Base-by-base conservation (phyloP, 176 grass and related monocot genomes). In the Pharus latifolius region DNA sequence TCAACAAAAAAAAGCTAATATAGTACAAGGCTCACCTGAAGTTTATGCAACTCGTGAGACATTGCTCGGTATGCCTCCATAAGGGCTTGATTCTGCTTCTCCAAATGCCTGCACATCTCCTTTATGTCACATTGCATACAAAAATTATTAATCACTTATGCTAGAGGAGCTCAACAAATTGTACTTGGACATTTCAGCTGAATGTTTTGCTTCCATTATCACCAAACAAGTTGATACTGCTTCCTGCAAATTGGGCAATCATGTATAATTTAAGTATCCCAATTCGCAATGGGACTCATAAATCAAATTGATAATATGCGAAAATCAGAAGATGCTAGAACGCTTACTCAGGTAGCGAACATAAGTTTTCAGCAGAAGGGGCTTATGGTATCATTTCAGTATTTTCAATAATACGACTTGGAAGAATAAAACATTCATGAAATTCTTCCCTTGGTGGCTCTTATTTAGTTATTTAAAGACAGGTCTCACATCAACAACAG, bases 151-250 rank as follows among this genome's bases (percentile, higher is more conserved):
- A 40, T 61, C 9, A 65, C 69, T n/a, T 70, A 30, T 55, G 25
- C 31, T 49, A 64, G 25, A 63, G 22, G 15, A n/a, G 28, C 20
- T 47, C 10, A 61, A 65, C 12, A 77, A 62, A 71, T 49, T 16
- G 31, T 83, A 98, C 83, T 50, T 85, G 30, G 83, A 84, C 52
- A 89, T 78, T 82, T 98, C 75, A 1, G 70, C 49, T 45, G 81
- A 88, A 82, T 98, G 84, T 11, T 85, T 83, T 27, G 87, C 43
- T 59, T 90, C 90, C 90, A 98, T 98, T 86, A 61, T 61, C 25
- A 52, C 70, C 16, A 66, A 66, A 73, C 15, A 79, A 43, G n/a
- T 69, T 63, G 44, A 67, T 54, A 52, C 13, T 30, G 18, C n/a
- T 60, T 72, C 70, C 74, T 91, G 53, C 16, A 67, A 67, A 56